phyloP scores from a whole-genome alignment of 2,329 filamentous ascomycete species.

The Trichoderma koningii region DNA sequence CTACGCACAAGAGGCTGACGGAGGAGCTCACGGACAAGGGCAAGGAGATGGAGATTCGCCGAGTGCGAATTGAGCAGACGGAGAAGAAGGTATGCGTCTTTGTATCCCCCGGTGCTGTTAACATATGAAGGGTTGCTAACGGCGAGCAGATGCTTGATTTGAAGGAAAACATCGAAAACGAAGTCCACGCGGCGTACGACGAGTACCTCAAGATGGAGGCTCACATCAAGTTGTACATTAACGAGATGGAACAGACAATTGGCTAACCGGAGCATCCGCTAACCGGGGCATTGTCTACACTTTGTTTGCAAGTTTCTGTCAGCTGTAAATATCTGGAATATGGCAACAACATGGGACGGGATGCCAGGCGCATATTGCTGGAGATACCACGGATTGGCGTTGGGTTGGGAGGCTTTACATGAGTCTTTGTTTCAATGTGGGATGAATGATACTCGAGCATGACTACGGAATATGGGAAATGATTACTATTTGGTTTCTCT shows the following conservation, averaged over 20 bases:
- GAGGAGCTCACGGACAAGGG: slow-evolving; percentile 85
- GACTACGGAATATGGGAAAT: slow-evolving; percentile 4
- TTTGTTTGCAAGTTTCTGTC: slow-evolving; percentile 16
- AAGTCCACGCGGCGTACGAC: slow-evolving; percentile 85
- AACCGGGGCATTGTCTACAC: background rate
- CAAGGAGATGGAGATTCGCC: slow-evolving; percentile 86
- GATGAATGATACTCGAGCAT: background rate
- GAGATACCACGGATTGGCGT: slow-evolving; percentile 48
- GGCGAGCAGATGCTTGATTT: slow-evolving; percentile 82
- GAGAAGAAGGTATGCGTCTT: slow-evolving; percentile 81
- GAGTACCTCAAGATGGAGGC: slow-evolving; percentile 98
- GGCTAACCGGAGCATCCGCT: slow-evolving; percentile 31
- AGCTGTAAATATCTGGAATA: slow-evolving; percentile 22
- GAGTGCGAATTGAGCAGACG: slow-evolving; percentile 94
- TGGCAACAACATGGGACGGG: background rate
- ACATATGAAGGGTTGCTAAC: background rate
- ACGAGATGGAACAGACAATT: slow-evolving; percentile 94
- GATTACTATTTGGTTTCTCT: background rate
- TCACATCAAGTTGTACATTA: slow-evolving; percentile 96
- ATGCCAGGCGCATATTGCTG: slow-evolving; percentile 24
- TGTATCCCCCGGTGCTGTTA: background rate
- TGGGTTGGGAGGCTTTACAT: slow-evolving; percentile 31
- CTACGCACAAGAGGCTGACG: slow-evolving; percentile 75
- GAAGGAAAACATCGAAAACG: slow-evolving; percentile 95
- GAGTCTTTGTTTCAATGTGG: slow-evolving; percentile 16